These are phyloP conservation scores for Sugiyamaella xylanicola DNA, from an alignment of 1,139 yeast species.

Conservation along the genomic window DNA sequence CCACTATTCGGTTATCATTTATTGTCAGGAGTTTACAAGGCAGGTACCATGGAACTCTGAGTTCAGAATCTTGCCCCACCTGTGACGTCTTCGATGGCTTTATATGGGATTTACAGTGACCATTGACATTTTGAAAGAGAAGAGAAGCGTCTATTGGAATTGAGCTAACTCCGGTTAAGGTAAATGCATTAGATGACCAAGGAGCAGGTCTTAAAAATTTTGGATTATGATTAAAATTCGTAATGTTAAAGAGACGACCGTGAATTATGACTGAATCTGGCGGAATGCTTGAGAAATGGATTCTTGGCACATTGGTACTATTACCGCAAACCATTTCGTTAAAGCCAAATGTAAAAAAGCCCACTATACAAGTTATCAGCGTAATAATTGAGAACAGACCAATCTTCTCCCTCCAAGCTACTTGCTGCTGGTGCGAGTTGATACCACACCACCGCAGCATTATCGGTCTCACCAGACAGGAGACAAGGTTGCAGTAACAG, in stretches of 20 bases:
- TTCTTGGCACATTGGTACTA: conserved; percentile 44
- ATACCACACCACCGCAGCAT: conserved; percentile 69
- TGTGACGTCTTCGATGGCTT: conserved; percentile 58
- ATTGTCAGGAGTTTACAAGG: conserved; percentile 73
- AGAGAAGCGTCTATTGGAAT: conserved; percentile 62
- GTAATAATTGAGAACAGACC: conserved; percentile 72
- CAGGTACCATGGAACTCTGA: conserved; percentile 81
- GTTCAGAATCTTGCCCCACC: conserved; percentile 43
- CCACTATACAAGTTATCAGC: conserved; percentile 68
- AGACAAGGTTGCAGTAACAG: conserved; percentile 67
- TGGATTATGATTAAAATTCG: conserved; percentile 32
- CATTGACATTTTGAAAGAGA: conserved; percentile 84
- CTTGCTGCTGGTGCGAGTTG: conserved; percentile 68
- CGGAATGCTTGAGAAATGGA: conserved; percentile 57
- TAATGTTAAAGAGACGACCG: conserved; percentile 73
- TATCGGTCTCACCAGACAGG: conserved; percentile 89
- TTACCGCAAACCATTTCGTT: conserved; percentile 70
- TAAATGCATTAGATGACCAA: conserved; percentile 15
- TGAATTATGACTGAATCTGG: conserved; percentile 68
- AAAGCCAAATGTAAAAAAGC: conserved; percentile 82
- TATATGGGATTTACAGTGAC: conserved; percentile 74
- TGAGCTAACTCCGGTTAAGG: conserved; percentile 11
- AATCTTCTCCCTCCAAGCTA: conserved; percentile 92
- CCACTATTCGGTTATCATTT: conserved; percentile 10
- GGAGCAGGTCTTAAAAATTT: conserved; percentile 15